Conservation (phyloP, 441 rosid species). For the Aquilaria agallochum region DNA sequence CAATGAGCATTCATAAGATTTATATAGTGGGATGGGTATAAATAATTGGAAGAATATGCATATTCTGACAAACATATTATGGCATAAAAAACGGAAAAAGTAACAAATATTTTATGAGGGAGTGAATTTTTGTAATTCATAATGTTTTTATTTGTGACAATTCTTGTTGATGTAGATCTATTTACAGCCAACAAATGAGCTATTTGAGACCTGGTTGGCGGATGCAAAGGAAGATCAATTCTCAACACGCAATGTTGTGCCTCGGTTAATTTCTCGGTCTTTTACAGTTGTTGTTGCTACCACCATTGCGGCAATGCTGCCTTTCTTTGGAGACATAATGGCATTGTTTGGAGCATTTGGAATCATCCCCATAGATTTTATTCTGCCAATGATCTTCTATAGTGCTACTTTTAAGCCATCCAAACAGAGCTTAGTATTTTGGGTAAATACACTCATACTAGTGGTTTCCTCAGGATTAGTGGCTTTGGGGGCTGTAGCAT, state of each 20-base stretch:
- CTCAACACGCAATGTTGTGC: conserved; percentile 37
- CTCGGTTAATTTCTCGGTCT: conserved; percentile 37
- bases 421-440: conserved; percentile 26
- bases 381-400: conserved; percentile 43
- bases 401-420: conserved; percentile 47
- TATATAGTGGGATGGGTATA: no score
- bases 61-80: no score
- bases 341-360: conserved; percentile 55
- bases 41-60: no score
- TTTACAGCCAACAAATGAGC: conserved; percentile 50
- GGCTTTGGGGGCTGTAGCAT: conserved; percentile 39
- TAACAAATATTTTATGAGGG: no score
- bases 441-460: conserved; percentile 33
- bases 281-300: conserved; percentile 29
- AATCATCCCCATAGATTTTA: conserved; percentile 49
- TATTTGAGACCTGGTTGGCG: conserved; percentile 40
- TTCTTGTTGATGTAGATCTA: conserved; percentile 29
- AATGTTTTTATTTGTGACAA: not conserved
- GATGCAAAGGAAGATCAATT: conserved; percentile 38
- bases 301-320: conserved; percentile 38
- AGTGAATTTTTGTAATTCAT: no score
- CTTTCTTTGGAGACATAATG: conserved; percentile 63
- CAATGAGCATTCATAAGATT: no score
- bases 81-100: no score
- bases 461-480: conserved; percentile 25